Evolutionary conservation across 495 filamentous ascomycete species (phyloP).

Genomic region (Xylona heveae): DNA sequence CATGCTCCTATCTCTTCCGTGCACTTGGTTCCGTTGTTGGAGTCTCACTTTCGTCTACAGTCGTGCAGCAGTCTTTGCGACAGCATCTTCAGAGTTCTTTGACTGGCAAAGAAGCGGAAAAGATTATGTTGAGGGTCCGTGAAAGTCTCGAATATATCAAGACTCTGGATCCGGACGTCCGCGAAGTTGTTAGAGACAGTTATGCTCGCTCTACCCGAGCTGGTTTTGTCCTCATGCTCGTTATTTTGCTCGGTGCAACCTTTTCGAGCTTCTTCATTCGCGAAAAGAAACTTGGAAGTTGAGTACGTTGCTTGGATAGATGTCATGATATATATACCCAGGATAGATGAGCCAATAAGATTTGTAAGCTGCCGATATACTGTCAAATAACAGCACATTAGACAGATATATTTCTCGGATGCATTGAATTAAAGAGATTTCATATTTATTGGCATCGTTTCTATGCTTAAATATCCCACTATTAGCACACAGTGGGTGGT

Average conservation of each 20-base stretch:
- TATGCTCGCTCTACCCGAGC: slow-evolving; percentile 35
- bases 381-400: no score
- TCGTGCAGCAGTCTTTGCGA: slow-evolving; percentile 52
- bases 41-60: slow-evolving; percentile 44
- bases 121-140: slow-evolving; percentile 52
- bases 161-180: slow-evolving; percentile 36
- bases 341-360: no score
- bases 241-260: slow-evolving; percentile 7
- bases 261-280: slow-evolving; percentile 7
- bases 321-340: no score
- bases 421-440: no score
- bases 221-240: slow-evolving; percentile 22
- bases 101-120: slow-evolving; percentile 35
- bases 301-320: no score
- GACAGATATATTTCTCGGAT: no score
- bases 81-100: slow-evolving; percentile 29
- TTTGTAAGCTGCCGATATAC: no score
- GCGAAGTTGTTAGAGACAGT: slow-evolving; percentile 40
- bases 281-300: slow-evolving; percentile 11
- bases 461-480: no score
- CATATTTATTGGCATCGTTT: no score
- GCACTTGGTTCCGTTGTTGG: slow-evolving; percentile 62
- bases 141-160: slow-evolving; percentile 54
- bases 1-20: slow-evolving; percentile 74
- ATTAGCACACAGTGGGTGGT: no score